Conservation (phyloP, 2,329 filamentous ascomycete genomes). For the Colletotrichum lupini region DNA sequence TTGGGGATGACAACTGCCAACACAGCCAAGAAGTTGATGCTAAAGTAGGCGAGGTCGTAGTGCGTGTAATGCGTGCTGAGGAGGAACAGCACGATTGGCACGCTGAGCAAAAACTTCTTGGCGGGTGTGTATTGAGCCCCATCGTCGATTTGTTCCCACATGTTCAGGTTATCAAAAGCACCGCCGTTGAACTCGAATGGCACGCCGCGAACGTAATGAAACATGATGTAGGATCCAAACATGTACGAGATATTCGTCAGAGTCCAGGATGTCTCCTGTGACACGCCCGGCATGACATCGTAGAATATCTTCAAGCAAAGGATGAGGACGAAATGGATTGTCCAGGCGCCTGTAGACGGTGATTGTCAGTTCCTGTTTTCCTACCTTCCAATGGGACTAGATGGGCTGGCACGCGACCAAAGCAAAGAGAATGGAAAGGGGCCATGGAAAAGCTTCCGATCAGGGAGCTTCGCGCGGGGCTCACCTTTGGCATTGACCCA, state of each 20-base stretch:
- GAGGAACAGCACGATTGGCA: slow-evolving; percentile 93
- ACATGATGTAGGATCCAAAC: slow-evolving; percentile 99
- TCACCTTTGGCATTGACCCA: slow-evolving; percentile 99
- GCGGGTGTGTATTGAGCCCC: slow-evolving; percentile 98
- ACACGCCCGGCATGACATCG: slow-evolving; percentile 95
- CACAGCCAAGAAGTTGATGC: slow-evolving; percentile 94
- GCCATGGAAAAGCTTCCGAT: neutral
- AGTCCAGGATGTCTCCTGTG: slow-evolving; percentile 98
- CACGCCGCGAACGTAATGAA: slow-evolving; percentile 97
- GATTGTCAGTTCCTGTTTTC: slow-evolving; percentile 11
- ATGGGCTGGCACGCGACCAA: slow-evolving; percentile 5
- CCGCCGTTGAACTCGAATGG: slow-evolving; percentile 99
- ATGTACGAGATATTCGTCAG: slow-evolving; percentile 99
- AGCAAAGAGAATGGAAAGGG: neutral
- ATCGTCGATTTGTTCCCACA: slow-evolving; percentile 99
- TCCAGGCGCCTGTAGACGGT: slow-evolving; percentile 83
- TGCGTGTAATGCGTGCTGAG: slow-evolving; percentile 99
- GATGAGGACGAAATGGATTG: slow-evolving; percentile 95
- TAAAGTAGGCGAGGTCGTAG: slow-evolving; percentile 96
- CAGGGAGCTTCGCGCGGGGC: slow-evolving; percentile 39
- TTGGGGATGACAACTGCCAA: slow-evolving; percentile 96
- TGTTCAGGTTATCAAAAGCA: slow-evolving; percentile 99
- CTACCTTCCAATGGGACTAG: neutral
- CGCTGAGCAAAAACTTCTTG: slow-evolving; percentile 96
- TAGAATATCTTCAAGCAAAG: slow-evolving; percentile 93